A percentile compares a stretch with the other conserved stretches of the same genome.
Evolutionary conservation across 2,329 filamentous ascomycete genomes (phyloP).

Genomic region (Cladosporium austrohemisphaericum): DNA sequence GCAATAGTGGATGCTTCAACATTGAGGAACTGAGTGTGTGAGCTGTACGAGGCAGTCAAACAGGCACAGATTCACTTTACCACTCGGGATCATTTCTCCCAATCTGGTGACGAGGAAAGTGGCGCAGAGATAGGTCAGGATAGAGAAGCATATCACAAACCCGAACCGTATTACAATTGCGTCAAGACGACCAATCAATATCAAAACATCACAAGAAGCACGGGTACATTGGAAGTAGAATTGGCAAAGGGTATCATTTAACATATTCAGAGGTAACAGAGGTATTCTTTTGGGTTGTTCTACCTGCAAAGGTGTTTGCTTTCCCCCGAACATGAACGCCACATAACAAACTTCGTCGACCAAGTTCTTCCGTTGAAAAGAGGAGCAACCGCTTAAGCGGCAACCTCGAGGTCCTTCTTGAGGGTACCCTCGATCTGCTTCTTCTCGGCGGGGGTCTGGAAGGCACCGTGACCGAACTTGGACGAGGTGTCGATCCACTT

Average conservation of each 20-base stretch:
- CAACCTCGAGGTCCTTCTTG: constrained; percentile 81
- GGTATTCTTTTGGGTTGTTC: constrained; percentile 15
- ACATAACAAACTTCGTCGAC: constrained; percentile 13
- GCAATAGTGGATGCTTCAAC: too few species aligned
- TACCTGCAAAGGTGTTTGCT: constrained; percentile 15
- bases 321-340: constrained; percentile 16
- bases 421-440: constrained; percentile 94
- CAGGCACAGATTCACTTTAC: too few species aligned
- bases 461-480: constrained; percentile 99
- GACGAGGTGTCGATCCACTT: constrained; percentile 99
- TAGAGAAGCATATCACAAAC: too few species aligned
- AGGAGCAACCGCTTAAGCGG: constrained; percentile 12
- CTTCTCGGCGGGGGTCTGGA: constrained; percentile 99
- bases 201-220: neutral
- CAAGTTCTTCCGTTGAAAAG: neutral
- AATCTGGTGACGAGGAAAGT: too few species aligned
- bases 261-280: constrained; percentile 15
- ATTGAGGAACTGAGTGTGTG: too few species aligned
- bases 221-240: neutral
- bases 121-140: too few species aligned
- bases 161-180: too few species aligned
- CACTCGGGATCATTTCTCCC: too few species aligned
- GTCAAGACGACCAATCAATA: neutral
- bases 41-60: too few species aligned
- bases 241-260: constrained; percentile 13